A percentile compares a stretch with the other conserved stretches of the same genome.
phyloP scores from a whole-genome alignment of 805 yeast species.

The Hanseniaspora osmophila region DNA sequence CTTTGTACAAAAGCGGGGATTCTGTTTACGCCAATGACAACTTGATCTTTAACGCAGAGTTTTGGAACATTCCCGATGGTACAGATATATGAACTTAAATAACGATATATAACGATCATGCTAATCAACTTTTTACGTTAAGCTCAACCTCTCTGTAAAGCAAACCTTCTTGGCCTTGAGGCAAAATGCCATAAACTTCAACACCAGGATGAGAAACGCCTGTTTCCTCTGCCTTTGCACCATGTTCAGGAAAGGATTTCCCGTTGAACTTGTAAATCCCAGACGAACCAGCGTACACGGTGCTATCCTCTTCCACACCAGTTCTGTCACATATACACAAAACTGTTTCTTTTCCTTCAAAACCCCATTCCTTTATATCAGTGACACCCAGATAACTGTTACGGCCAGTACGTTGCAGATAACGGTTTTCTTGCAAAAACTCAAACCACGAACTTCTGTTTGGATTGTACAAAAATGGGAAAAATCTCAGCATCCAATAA shows the following conservation, averaged over 20 bases:
- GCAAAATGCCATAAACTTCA: conserved; percentile 38
- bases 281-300: conserved; percentile 54
- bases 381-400: conserved; percentile 11
- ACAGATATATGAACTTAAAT: conserved; percentile 1
- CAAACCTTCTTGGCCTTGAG: conserved; percentile 54
- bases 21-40: background rate
- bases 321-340: conserved; percentile 54
- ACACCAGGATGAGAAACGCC: conserved; percentile 39
- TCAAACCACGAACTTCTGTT: conserved; percentile 12
- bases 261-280: conserved; percentile 43
- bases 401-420: background rate
- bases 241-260: conserved; percentile 12
- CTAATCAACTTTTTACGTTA: conserved; percentile 7
- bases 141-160: conserved; percentile 44
- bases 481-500: conserved; percentile 64
- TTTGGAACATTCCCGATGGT: background rate
- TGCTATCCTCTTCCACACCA: conserved; percentile 54
- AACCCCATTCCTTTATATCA: conserved; percentile 14
- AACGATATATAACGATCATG: too few species aligned
- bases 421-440: background rate
- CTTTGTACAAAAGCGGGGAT: conserved; percentile 1
- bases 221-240: conserved; percentile 6
- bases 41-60: background rate
- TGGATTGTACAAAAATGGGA: conserved; percentile 39
- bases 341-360: conserved; percentile 18